A percentile compares a stretch with the other conserved stretches of the same genome.
These are phyloP conservation scores for Aspergillus panamensis DNA, from an alignment of 495 filamentous ascomycete genomes.

Conservation along the genomic window DNA sequence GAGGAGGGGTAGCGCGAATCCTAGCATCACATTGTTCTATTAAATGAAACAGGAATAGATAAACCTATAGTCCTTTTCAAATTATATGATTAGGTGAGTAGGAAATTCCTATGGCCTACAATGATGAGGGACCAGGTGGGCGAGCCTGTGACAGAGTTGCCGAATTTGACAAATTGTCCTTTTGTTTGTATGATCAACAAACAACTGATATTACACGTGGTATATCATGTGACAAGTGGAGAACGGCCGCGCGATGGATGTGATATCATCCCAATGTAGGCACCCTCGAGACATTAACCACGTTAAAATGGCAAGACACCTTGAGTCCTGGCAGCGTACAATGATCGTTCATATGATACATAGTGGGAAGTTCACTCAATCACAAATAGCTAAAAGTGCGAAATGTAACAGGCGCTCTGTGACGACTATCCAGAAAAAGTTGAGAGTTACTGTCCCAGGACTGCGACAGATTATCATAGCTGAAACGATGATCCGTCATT, in stretches of 20 bases:
- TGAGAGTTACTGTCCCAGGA: background rate
- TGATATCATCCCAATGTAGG: no score
- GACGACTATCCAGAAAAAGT: no score
- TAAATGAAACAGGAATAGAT: no score
- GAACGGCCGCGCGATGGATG: no score
- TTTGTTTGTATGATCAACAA: no score
- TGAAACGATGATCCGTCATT: background rate
- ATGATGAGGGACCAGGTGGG: no score
- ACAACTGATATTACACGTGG: no score
- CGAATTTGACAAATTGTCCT: no score
- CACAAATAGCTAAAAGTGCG: background rate
- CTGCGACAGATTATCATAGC: background rate
- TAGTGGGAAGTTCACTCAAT: background rate
- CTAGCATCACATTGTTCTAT: background rate
- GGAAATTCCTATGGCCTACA: no score
- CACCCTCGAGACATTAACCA: background rate
- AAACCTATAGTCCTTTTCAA: background rate
- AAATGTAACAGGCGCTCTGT: background rate
- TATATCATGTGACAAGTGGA: background rate
- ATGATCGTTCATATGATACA: background rate
- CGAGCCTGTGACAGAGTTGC: no score
- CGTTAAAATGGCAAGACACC: background rate
- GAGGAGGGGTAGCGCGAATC: background rate
- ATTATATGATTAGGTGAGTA: background rate
- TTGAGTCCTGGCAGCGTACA: background rate